A percentile compares a stretch with the other conserved stretches of the same genome.
Conservation (phyloP, 2,329 filamentous ascomycete genomes). For the Trichophyton mentagrophytes region DNA sequence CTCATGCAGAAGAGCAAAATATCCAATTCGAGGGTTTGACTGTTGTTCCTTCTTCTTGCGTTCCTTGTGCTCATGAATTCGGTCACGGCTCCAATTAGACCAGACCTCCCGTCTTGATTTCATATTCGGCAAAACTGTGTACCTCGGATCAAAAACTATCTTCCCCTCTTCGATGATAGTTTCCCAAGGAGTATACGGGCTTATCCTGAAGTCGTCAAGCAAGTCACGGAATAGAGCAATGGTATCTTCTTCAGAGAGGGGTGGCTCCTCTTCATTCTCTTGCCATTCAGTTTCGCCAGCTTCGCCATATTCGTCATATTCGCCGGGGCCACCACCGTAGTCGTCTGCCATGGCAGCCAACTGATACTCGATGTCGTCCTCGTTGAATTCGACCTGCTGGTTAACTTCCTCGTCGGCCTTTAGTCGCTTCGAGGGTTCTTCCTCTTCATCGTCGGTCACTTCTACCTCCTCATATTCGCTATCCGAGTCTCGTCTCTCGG, state of each 20-base stretch:
- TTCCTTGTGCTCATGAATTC: constrained; percentile 59
- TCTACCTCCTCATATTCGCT: constrained; percentile 69
- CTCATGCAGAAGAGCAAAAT: constrained; percentile 66
- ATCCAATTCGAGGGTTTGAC: constrained; percentile 69
- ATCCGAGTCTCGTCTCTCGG: constrained; percentile 28
- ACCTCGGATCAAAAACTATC: constrained; percentile 74
- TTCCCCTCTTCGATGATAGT: constrained; percentile 70
- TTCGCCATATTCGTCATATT: constrained; percentile 65
- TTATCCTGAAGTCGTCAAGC: constrained; percentile 68
- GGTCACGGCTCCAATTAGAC: constrained; percentile 68
- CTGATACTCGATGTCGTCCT: constrained; percentile 89
- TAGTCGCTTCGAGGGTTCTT: constrained; percentile 39
- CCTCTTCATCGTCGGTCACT: constrained; percentile 48
- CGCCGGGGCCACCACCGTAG: constrained; percentile 65
- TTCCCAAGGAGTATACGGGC: constrained; percentile 84
- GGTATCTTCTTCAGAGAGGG: constrained; percentile 63
- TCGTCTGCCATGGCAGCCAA: constrained; percentile 77
- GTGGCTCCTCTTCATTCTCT: constrained; percentile 56
- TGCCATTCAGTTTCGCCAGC: constrained; percentile 38
- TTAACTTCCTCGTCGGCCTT: constrained; percentile 40
- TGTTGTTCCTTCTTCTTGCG: constrained; percentile 63
- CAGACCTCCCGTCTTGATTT: constrained; percentile 70
- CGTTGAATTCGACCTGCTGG: constrained; percentile 63
- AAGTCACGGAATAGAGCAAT: constrained; percentile 70
- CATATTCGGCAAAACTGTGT: constrained; percentile 71